phyloP scores from a whole-genome alignment of 225 moss, liverwort and hornwort genomes.

The Physcomitrium patens region DNA sequence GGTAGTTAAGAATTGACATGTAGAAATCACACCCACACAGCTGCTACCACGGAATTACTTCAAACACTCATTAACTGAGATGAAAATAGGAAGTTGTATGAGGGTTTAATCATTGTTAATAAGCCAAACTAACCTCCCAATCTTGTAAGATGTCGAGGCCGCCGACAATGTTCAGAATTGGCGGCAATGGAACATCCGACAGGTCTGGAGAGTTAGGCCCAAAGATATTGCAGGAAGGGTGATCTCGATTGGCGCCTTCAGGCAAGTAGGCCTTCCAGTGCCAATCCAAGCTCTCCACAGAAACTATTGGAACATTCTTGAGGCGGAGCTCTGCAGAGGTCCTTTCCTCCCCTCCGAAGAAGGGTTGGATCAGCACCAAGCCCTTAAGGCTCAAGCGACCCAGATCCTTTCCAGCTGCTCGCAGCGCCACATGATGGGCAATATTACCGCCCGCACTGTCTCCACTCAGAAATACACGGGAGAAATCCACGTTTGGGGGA shows the following conservation, averaged over 20 bases:
- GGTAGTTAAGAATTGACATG: too few species aligned
- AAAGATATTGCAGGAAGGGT: slow-evolving; percentile 64
- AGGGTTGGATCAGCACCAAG: slow-evolving; percentile 65
- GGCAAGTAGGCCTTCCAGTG: slow-evolving; percentile 71
- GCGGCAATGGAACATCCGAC: slow-evolving; percentile 42
- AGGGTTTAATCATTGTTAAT: background rate
- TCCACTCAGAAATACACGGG: slow-evolving; percentile 58
- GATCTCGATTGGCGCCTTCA: slow-evolving; percentile 49
- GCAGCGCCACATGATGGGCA: slow-evolving; percentile 67
- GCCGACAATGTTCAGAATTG: slow-evolving; percentile 50
- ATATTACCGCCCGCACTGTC: slow-evolving; percentile 82
- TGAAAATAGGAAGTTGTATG: background rate
- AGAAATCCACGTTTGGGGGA: slow-evolving; percentile 54
- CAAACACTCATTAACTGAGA: slow-evolving; percentile 3
- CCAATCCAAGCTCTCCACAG: slow-evolving; percentile 54
- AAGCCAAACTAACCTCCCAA: slow-evolving; percentile 39
- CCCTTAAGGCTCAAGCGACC: slow-evolving; percentile 46
- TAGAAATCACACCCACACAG: too few species aligned
- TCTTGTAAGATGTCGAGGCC: slow-evolving; percentile 58
- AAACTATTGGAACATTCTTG: slow-evolving; percentile 25
- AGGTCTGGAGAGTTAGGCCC: slow-evolving; percentile 56
- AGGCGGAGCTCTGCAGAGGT: slow-evolving; percentile 53
- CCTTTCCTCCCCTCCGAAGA: slow-evolving; percentile 73
- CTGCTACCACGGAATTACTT: too few species aligned
- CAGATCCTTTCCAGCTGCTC: slow-evolving; percentile 41